These are phyloP conservation scores for Lasiodiplodia theobromae DNA, from an alignment of 2,329 filamentous ascomycete species.

Conservation along the genomic window DNA sequence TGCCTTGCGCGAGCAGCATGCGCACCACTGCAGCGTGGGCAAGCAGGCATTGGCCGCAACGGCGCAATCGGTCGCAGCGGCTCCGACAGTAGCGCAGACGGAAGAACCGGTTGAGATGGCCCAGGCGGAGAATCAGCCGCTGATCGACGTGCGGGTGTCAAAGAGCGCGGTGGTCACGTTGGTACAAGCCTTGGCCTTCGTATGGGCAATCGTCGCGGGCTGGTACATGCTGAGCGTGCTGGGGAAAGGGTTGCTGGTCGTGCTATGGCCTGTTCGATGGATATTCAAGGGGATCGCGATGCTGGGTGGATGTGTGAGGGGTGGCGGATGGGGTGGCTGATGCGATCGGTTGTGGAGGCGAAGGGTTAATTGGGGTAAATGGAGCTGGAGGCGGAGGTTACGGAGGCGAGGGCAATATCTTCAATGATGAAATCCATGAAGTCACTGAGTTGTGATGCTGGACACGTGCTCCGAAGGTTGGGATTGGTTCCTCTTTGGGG, in stretches of 20 bases:
- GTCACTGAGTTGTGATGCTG: neutral
- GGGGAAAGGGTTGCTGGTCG: conserved; percentile 9
- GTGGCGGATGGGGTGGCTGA: conserved; percentile 18
- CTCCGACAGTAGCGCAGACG: neutral
- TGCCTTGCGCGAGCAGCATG: neutral
- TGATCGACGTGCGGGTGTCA: neutral
- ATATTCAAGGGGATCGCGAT: conserved; percentile 5
- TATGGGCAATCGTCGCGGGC: conserved; percentile 14
- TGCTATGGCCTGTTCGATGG: conserved; percentile 13
- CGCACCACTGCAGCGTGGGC: neutral
- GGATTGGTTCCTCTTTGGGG: neutral
- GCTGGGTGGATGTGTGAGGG: conserved; percentile 17
- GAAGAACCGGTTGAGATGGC: neutral
- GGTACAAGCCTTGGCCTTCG: neutral
- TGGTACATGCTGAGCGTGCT: conserved; percentile 13
- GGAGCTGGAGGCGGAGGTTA: too few species aligned
- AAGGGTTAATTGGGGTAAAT: neutral
- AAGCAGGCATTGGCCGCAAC: neutral
- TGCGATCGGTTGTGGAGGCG: neutral
- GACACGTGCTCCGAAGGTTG: neutral
- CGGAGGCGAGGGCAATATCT: too few species aligned
- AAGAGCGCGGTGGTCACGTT: neutral
- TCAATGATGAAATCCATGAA: neutral
- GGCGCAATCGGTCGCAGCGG: neutral
- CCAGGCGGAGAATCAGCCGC: neutral